Base-by-base conservation (phyloP, 768 basidiomycete species). In the Psilocybe cyanescens region DNA sequence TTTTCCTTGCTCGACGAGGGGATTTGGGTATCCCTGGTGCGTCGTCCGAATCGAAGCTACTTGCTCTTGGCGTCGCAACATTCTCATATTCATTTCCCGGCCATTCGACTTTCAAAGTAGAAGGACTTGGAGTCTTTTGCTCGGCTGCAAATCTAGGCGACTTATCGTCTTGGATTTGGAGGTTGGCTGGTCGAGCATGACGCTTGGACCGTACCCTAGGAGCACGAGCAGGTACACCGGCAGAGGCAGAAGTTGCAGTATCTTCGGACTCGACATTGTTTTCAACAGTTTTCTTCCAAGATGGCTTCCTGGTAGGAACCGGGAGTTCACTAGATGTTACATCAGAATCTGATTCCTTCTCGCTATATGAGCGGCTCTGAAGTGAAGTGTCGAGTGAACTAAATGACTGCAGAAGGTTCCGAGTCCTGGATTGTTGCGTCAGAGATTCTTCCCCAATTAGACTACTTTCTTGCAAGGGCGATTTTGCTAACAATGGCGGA, bases 131-230 rank as follows among this genome's bases (percentile, higher is more conserved):
- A 24, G 71, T 69, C 59, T 76, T 80, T 44, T 75, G 73, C 56
- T 81, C 78, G 47, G 63, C 64, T 4, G 69, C 58, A 41, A 59
- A 24, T 35, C 61, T 64, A 31, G 69, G 51, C 28, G 59, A 67
- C 39, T 69, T 54, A 46, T 61, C 55, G 11, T 79, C 78, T 35
- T 80, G 79, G 14, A 83, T 76, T 30, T 80, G 80, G 55, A 89
- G 72, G 61, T 80, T 81, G 9, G 78, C 75, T 17, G 84, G 82
- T 12, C 82, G 79, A 37, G 75, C 65, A 59, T 83, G 72, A 16
- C 86, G 83, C 71, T 84, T 89, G 4, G 83, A 76, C 24, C 86
- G 83, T n/a, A 85, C 59, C 48, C 82, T 81, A 8, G 83, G 72
- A 49, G 71, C 77, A 39, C 78, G 72, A 16, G 75, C 70, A 3